Base-by-base conservation (phyloP, 768 basidiomycete genomes). In the Cubamyces sp. region DNA sequence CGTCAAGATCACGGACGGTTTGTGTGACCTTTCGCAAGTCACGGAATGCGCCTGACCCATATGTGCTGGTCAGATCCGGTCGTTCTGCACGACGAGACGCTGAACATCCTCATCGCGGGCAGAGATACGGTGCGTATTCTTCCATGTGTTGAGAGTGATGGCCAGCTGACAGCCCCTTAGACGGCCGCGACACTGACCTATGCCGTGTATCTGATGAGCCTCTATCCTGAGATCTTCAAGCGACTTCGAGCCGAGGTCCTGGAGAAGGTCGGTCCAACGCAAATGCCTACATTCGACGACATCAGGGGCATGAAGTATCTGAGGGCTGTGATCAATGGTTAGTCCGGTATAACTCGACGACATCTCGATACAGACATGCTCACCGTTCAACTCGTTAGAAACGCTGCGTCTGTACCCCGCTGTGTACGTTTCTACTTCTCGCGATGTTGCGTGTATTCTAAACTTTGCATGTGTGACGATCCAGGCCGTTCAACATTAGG, bases 1-100 rank as follows among this genome's bases (percentile, higher is more conserved):
- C 21, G 69, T 78, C 6, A 71, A 72, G 21, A 68, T 68, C 37
- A 81, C 81, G 0, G 68, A 70, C 37, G 80, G 81, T 81, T 5
- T 11, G 70, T 57, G 12, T 39, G 1, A 1, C 14, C 19, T 46
- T 6, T 48, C 16, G 12, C 12, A 2, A n/a, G n/a, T n/a, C 19
- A 8, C 23, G 5, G n/a, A 48, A 34, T 26, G 21, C 25, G 5
- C 6, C 14, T 26, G 7, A 12, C 23, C 14, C 16, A 26, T 28
- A 7, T 19, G 2, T 0, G 12, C 41, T 2, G 12, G 21, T 0
- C 52, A 77, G 76, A 77, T 61, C 68, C 62, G 18, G 62, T 62
- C 14, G 60, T 76, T 7, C 58, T 77, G 3, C 70, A 70, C 26
- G 76, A 77, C 53, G 75, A 76, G 61, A 70, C 66, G 0, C 55